Percentiles rank a stretch among this genome's conserved stretches.
These are phyloP conservation scores for Linnemannia schmuckeri DNA, from an alignment of 192 early-diverging fungal genomes.

Conservation along the genomic window DNA sequence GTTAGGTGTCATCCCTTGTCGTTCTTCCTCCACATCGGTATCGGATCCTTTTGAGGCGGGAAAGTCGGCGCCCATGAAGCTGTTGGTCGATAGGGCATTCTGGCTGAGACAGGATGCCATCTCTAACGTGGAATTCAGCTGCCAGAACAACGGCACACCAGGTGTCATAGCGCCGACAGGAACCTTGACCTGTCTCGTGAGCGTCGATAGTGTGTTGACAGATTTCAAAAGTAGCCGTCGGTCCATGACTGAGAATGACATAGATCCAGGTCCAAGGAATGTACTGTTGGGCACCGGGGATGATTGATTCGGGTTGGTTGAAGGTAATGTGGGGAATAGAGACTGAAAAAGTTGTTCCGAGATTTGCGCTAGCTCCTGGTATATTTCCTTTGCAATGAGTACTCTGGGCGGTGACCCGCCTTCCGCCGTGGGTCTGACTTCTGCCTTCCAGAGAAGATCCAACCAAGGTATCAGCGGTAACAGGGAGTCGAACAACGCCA, in stretches of 20 bases:
- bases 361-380: conserved; percentile 41
- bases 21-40: conserved; percentile 1
- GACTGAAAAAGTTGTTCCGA: conserved; percentile 21
- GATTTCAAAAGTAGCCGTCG: conserved; percentile 30
- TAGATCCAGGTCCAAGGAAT: conserved; percentile 38
- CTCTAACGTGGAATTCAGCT: conserved; percentile 26
- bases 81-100: conserved; percentile 16
- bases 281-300: conserved; percentile 12
- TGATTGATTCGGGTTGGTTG: neutral
- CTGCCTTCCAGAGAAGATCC: conserved; percentile 37
- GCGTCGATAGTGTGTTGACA: conserved; percentile 8
- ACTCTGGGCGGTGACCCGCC: neutral
- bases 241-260: conserved; percentile 34
- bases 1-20: conserved; percentile 34
- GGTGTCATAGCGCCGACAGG: neutral
- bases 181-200: conserved; percentile 37
- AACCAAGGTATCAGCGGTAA: conserved; percentile 44
- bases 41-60: neutral
- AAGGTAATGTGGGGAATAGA: conserved; percentile 22
- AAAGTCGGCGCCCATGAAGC: conserved; percentile 41
- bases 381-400: conserved; percentile 43
- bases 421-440: conserved; percentile 1
- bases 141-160: conserved; percentile 27
- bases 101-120: conserved; percentile 32
- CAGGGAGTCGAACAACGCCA: conserved; percentile 46